Percentiles rank a stretch among this genome's conserved stretches.
These are phyloP conservation scores for Trichoderma sp. DNA, from an alignment of 2,329 filamentous ascomycete genomes.

Conservation along the genomic window DNA sequence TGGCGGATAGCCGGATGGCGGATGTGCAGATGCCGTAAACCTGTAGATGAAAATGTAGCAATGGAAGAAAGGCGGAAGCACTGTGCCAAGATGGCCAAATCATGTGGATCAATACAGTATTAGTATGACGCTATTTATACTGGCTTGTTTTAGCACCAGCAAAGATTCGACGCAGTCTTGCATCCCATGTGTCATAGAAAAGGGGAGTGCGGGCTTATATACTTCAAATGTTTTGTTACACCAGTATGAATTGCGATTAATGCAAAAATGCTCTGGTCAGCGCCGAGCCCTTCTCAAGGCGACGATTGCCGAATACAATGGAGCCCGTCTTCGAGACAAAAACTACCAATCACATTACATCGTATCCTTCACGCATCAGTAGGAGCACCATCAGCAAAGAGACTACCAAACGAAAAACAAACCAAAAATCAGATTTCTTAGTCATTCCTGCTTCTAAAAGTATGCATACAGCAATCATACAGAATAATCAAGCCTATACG, in stretches of 20 bases:
- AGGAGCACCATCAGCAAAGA: neutral
- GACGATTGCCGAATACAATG: neutral
- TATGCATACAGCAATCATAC: constrained; percentile 29
- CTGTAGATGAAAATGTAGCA: neutral
- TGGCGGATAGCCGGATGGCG: constrained; percentile 4
- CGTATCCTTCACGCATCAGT: neutral
- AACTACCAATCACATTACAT: neutral
- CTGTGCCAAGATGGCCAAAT: constrained; percentile 2
- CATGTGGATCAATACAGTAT: neutral
- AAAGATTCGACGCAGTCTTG: neutral
- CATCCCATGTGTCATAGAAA: neutral
- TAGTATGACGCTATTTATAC: neutral
- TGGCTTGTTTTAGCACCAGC: neutral
- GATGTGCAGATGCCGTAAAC: constrained; percentile 14
- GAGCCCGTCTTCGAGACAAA: neutral
- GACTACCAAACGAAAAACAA: neutral
- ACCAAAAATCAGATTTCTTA: neutral
- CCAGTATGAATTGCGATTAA: neutral
- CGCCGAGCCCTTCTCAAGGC: neutral
- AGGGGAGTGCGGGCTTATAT: neutral
- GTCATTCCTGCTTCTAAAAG: neutral
- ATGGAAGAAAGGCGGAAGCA: constrained; percentile 20
- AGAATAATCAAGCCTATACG: constrained; percentile 8
- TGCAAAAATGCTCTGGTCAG: neutral
- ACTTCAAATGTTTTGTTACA: neutral